Evolutionary conservation across 352 stramenopile genomes (phyloP), one percentile per base, ranked within the genome.

Genomic region (Elongisporangium senticosum): DNA sequence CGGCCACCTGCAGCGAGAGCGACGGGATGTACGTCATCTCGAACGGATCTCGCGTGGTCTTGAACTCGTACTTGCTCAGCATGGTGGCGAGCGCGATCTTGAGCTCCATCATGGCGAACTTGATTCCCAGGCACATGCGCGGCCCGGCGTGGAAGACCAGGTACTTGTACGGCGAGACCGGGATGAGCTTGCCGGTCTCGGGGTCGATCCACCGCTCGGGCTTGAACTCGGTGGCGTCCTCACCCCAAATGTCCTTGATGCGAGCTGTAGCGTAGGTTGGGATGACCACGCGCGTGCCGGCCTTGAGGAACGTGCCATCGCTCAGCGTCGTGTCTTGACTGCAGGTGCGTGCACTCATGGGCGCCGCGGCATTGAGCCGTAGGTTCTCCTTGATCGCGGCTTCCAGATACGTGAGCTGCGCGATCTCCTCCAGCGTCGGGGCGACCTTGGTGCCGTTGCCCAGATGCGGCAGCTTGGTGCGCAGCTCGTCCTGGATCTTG

Each of bases 161-260:
- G 57, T 87, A 93, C 59, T 87, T 83, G 65, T 78, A 88, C 6
- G 77, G 63, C 7, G 76, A 85, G 20, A 87, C 58, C 37, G 71
- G 60, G 2, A 69, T 68, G 19, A 80, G 54, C 43, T 79, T 86
- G 19, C 68, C 62, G 0, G 69, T 83, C 2, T 53, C 53, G 0
- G 23, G 23, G 10, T 89, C 76, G 43, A 93, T 72, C 72, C 77
- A 93, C 2, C 86, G 70, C 39, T 93, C 79, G 1, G 84, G 84
- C 51, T 80, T 82, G 56, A 86, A 90, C 50, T 84, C 71, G 1
- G 63, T 52, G 1, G 68, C 79, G 55, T 95, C 83, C 0, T 75
- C 58, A 1, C 80, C 82, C 82, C 86, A 94, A 0, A 92, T 60
- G 47, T 63, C 77, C 20, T 65, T 49, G 50, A 86, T 73, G 3